Conservation (phyloP, 1,139 yeast species). For the Sugiyamaella paludigena region DNA sequence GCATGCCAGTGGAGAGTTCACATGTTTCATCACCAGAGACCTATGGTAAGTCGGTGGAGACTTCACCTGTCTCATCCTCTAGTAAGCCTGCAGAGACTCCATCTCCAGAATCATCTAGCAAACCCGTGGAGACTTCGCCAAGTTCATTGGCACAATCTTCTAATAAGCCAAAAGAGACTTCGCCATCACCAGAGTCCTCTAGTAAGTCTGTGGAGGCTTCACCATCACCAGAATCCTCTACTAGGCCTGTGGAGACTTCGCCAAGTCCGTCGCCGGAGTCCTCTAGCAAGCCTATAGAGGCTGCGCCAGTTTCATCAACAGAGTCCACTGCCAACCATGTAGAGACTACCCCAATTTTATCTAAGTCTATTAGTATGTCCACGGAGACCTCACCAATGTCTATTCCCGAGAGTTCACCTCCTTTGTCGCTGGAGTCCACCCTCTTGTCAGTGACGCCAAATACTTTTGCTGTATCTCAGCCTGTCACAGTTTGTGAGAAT, state of each 20-base stretch:
- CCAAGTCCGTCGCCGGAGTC: not conserved
- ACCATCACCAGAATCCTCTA: slow-evolving; percentile 1
- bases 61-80: slow-evolving; percentile 5
- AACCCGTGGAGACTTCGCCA: slow-evolving; percentile 11
- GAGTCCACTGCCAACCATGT: not conserved
- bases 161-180: not conserved
- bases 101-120: slow-evolving; percentile 10
- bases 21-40: too few relatives aligned
- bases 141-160: slow-evolving; percentile 1
- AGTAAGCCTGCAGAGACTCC: not conserved
- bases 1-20: too few relatives aligned
- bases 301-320: not conserved
- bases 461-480: not conserved
- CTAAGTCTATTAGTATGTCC: too few relatives aligned
- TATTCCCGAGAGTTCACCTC: too few relatives aligned
- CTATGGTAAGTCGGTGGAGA: too few relatives aligned
- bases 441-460: too few relatives aligned
- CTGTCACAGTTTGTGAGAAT: slow-evolving; percentile 2
- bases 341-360: too few relatives aligned
- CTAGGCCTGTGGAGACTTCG: not conserved
- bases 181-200: too few relatives aligned
- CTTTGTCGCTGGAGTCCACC: too few relatives aligned
- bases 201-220: too few relatives aligned
- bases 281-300: not conserved
- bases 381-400: too few relatives aligned